These are phyloP conservation scores for Exophiala viscosa DNA, from an alignment of 2,329 filamentous ascomycete species.

Conservation along the genomic window DNA sequence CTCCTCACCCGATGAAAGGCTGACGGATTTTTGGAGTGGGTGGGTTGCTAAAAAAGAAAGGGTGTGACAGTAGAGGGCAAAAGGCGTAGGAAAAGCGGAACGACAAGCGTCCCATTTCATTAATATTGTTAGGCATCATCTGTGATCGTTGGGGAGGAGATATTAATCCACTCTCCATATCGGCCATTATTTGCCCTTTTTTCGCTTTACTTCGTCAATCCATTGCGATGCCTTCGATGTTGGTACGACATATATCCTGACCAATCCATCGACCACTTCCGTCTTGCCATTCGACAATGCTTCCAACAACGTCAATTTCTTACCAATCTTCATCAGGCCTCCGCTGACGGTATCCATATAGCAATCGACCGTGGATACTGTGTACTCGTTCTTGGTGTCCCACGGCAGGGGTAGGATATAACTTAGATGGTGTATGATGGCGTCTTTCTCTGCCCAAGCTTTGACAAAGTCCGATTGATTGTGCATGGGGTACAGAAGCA, in stretches of 20 bases:
- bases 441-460: slow-evolving; percentile 72
- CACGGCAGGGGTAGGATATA: slow-evolving; percentile 89
- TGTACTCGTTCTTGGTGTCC: slow-evolving; percentile 69
- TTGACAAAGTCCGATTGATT: slow-evolving; percentile 89
- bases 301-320: slow-evolving; percentile 73
- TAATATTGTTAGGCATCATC: too few species aligned
- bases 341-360: slow-evolving; percentile 80
- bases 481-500: slow-evolving; percentile 80
- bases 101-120: too few species aligned
- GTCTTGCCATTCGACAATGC: slow-evolving; percentile 72
- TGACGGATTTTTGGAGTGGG: too few species aligned
- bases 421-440: slow-evolving; percentile 69
- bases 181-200: slow-evolving; percentile 46
- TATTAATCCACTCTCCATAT: too few species aligned
- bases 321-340: slow-evolving; percentile 83
- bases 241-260: slow-evolving; percentile 79
- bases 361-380: slow-evolving; percentile 66
- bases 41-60: too few species aligned
- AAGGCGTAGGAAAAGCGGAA: too few species aligned
- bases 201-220: slow-evolving; percentile 78
- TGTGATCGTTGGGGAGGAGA: too few species aligned
- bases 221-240: slow-evolving; percentile 66
- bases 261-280: slow-evolving; percentile 81
- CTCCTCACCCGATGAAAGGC: too few species aligned
- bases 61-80: too few species aligned